Percentiles rank a stretch among this genome's conserved stretches.
Conservation (phyloP, 345 rosid species). For the Populus euphratica region DNA sequence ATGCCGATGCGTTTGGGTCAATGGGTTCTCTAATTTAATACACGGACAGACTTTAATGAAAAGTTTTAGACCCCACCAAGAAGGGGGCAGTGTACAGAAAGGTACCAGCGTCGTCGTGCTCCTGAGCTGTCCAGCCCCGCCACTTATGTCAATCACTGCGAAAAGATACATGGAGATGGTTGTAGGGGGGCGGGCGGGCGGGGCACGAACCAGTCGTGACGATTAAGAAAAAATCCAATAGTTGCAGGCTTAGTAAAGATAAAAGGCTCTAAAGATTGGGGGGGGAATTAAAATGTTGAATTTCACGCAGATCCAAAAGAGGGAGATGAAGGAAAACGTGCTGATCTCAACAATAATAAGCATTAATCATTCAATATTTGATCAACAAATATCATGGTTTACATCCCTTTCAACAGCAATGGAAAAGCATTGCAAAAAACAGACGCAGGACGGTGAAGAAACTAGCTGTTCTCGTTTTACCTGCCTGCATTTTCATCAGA, state of each 20-base stretch:
- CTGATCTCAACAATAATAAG: conserved; percentile 6
- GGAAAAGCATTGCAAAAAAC: no score
- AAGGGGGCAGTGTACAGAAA: neutral
- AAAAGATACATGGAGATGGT: neutral
- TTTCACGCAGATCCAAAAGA: neutral
- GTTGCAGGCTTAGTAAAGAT: neutral
- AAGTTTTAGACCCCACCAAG: conserved; percentile 9
- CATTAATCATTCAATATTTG: conserved; percentile 8
- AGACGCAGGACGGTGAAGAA: neutral
- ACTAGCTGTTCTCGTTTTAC: neutral
- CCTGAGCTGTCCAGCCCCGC: conserved; percentile 11
- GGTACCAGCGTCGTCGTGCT: neutral
- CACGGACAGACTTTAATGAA: neutral
- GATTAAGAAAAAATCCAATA: neutral
- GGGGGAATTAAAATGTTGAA: neutral
- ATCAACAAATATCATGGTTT: conserved; percentile 9
- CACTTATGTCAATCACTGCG: conserved; percentile 22
- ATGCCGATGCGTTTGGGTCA: neutral
- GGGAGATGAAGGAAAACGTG: neutral
- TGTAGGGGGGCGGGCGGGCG: neutral
- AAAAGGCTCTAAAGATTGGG: neutral
- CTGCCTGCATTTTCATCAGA: neutral
- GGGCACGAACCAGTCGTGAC: no score
- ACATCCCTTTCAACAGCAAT: conserved; percentile 17
- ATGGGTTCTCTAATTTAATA: neutral